These are phyloP conservation scores for Scheffersomyces quercinus DNA, from an alignment of 1,139 yeast genomes.

Conservation along the genomic window DNA sequence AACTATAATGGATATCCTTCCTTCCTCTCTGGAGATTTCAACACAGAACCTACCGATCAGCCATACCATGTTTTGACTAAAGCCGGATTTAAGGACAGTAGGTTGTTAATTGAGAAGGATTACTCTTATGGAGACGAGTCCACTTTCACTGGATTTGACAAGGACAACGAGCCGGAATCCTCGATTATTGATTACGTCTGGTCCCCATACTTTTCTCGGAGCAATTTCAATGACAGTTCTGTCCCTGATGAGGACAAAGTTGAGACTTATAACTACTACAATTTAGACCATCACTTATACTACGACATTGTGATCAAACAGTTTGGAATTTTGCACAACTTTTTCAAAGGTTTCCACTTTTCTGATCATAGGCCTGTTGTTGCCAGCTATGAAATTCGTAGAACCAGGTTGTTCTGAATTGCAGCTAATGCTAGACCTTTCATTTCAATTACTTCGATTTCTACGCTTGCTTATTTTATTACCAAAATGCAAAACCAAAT, in stretches of 20 bases:
- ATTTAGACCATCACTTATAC: constrained; percentile 4
- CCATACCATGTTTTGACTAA: constrained; percentile 18
- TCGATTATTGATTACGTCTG: constrained; percentile 24
- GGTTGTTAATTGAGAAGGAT: constrained; percentile 12
- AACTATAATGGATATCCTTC: constrained; percentile 42
- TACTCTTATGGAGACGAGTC: constrained; percentile 16
- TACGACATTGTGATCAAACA: constrained; percentile 13
- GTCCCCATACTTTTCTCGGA: constrained; percentile 15
- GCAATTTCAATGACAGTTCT: constrained; percentile 1
- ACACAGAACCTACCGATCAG: constrained; percentile 53
- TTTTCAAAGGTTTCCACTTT: constrained; percentile 15
- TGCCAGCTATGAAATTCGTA: constrained; percentile 17
- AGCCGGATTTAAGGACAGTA: constrained; percentile 19
- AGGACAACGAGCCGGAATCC: constrained; percentile 11
- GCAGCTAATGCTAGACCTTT: background rate
- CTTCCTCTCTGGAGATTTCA: constrained; percentile 48
- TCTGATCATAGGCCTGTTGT: constrained; percentile 27
- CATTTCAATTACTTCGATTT: background rate
- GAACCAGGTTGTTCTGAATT: constrained; percentile 3
- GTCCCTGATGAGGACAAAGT: background rate
- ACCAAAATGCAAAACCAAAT: no score
- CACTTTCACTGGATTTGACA: constrained; percentile 22
- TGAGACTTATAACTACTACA: constrained; percentile 1
- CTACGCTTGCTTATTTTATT: no score
- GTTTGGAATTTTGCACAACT: constrained; percentile 20